Base-by-base conservation (phyloP, 2,329 filamentous ascomycete species). In the Celoporthe dispersa region DNA sequence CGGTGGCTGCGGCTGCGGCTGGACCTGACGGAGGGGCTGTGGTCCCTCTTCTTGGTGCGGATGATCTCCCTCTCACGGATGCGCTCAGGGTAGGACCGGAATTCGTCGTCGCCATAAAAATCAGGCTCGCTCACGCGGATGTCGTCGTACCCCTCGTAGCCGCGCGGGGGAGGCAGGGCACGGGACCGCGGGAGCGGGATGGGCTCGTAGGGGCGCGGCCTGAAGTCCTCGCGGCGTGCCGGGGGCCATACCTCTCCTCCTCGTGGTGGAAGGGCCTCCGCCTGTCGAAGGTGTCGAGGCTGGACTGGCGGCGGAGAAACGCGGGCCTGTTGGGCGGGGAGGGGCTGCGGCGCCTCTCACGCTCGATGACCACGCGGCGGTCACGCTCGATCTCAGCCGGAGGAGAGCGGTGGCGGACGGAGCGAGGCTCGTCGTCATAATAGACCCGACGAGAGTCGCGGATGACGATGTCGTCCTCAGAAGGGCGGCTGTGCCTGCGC, bases 261-360 rank as follows among this genome's bases (percentile, higher is more conserved):
- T 78, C 82, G 51, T 91, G 85, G 67, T 84, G 84, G 74, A 85
- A 83, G 64, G 79, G 77, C 11, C 80, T 80, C 37, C 89, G 89
- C 64, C 94, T 90, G 80, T 98, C 94, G 77, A 94, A 97, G 0
- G 92, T 97, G 79, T 97, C 94, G 53, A 97, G 85, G 66, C 94
- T 97, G 19, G 94, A 97, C 79, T 97, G 94, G 59, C 94, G 89
- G 70, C 94, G 88, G 65, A 96, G 77, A 73, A 94, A 85, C 39
- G 85, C 84, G 2, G 94, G 94, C 61, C 92, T 86, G 62, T 84
- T 83, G 67, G 84, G 81, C 2, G 86, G 87, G 12, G 87, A 85
- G 5, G 85, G 80, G 57, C 79, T 81, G 37, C 85, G 82, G 60
- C 75, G 72, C 65, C 85, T 79, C 73, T 91, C 89, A 69, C 84